Evolutionary conservation across 768 basidiomycete genomes (phyloP).

Genomic region (Tylopilus rubrobrunneus): DNA sequence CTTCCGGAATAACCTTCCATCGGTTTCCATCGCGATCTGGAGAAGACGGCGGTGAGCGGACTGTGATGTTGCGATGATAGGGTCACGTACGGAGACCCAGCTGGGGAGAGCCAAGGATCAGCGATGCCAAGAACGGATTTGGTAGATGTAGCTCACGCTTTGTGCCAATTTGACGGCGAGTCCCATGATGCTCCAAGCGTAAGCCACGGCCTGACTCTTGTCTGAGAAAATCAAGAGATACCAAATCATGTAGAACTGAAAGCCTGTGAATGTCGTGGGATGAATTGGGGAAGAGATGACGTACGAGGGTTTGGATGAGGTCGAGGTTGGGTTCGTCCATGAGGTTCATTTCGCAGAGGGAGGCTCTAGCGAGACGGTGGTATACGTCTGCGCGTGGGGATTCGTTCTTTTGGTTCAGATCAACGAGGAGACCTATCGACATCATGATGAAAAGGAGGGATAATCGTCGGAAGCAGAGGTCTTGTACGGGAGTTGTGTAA

Average conservation of each 20-base stretch:
- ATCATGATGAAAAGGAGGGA: constrained; percentile 69
- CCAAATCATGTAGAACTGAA: constrained; percentile 70
- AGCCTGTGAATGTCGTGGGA: constrained; percentile 31
- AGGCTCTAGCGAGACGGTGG: constrained; percentile 62
- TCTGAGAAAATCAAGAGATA: constrained; percentile 72
- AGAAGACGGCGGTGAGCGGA: constrained; percentile 25
- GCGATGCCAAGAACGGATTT: neutral
- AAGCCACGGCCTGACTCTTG: constrained; percentile 66
- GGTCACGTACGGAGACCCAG: constrained; percentile 59
- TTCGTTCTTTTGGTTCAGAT: constrained; percentile 53
- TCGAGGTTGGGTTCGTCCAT: constrained; percentile 76
- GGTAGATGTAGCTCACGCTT: constrained; percentile 45
- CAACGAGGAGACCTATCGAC: constrained; percentile 67
- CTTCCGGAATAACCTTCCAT: constrained; percentile 65
- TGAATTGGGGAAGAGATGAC: constrained; percentile 13
- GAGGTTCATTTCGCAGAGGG: constrained; percentile 68
- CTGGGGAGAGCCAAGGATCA: constrained; percentile 31
- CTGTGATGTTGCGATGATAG: neutral
- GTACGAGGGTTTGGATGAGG: constrained; percentile 62
- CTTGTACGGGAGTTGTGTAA: constrained; percentile 56
- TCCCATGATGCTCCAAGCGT: constrained; percentile 76
- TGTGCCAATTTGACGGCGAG: constrained; percentile 71
- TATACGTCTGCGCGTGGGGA: constrained; percentile 59
- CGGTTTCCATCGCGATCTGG: constrained; percentile 66
- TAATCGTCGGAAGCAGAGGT: constrained; percentile 61